Percentiles rank a stretch among this genome's conserved stretches.
Conservation (phyloP, 257 asterid species). For the Primulina tabacum region DNA sequence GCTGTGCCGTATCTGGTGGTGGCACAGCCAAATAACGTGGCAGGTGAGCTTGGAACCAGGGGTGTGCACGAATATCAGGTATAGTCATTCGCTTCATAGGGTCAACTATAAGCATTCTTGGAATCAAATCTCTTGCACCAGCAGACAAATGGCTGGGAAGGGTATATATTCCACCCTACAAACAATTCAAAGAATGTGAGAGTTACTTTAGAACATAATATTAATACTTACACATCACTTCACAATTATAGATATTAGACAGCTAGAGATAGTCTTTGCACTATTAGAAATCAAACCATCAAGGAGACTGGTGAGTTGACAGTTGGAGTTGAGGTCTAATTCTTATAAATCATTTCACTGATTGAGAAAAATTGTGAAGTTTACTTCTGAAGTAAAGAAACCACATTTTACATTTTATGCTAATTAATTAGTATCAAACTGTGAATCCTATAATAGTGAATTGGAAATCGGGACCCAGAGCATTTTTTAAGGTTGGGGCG, state of each 20-base stretch:
- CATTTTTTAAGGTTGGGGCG: neutral
- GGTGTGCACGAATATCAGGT: constrained; percentile 91
- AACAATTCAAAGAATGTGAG: constrained; percentile 24
- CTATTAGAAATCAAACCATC: neutral
- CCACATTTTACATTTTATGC: neutral
- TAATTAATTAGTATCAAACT: neutral
- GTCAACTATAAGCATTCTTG: constrained; percentile 93
- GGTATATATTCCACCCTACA: constrained; percentile 90
- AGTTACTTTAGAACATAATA: neutral
- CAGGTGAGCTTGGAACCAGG: constrained; percentile 95
- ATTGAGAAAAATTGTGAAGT: neutral
- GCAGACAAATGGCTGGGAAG: constrained; percentile 97
- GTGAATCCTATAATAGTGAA: neutral
- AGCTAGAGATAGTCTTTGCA: neutral
- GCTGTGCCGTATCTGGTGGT: constrained; percentile 93
- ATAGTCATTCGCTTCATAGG: constrained; percentile 96
- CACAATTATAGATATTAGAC: neutral
- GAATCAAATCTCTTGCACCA: constrained; percentile 92
- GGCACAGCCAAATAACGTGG: constrained; percentile 97
- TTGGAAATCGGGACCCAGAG: neutral
- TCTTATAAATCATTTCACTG: too few relatives aligned
- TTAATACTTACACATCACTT: neutral
- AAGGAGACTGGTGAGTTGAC: neutral
- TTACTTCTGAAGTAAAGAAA: neutral
- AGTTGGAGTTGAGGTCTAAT: neutral